These are phyloP conservation scores for Xanthoconium stramineum DNA, from an alignment of 768 basidiomycete genomes.

Conservation along the genomic window DNA sequence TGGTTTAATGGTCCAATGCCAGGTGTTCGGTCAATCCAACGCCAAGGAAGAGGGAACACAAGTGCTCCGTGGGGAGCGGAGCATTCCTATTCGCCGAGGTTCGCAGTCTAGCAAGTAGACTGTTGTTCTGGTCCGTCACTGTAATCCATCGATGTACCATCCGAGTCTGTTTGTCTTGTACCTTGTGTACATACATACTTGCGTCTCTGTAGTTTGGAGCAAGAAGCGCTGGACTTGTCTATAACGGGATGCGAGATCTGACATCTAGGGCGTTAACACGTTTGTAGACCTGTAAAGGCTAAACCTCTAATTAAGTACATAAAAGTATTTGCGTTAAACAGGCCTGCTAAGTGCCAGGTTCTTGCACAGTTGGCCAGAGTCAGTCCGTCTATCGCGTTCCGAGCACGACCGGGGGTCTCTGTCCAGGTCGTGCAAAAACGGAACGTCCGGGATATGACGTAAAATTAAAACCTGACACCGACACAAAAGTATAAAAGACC, in stretches of 20 bases:
- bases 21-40: slow-evolving; percentile 33
- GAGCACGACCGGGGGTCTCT: neutral
- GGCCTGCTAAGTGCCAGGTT: too few relatives aligned
- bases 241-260: slow-evolving; percentile 19
- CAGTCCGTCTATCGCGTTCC: neutral
- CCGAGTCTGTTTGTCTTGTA: neutral
- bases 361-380: too few relatives aligned
- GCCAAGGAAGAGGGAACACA: slow-evolving; percentile 52
- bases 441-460: slow-evolving; percentile 6
- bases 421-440: slow-evolving; percentile 1
- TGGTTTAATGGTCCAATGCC: neutral
- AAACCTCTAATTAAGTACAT: slow-evolving; percentile 14
- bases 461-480: neutral
- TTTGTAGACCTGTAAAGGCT: slow-evolving; percentile 9
- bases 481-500: slow-evolving; percentile 2
- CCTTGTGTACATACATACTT: too few relatives aligned
- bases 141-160: neutral
- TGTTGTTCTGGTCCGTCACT: neutral
- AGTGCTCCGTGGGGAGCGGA: slow-evolving; percentile 49
- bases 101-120: slow-evolving; percentile 21
- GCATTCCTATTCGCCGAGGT: slow-evolving; percentile 29
- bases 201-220: too few relatives aligned
- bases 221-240: too few relatives aligned
- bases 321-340: too few relatives aligned
- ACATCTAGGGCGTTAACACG: slow-evolving; percentile 1